Evolutionary conservation across 176 grass and related monocot genomes (phyloP), one percentile per base, ranked within the genome.

Genomic region (Triticum timopheevii): DNA sequence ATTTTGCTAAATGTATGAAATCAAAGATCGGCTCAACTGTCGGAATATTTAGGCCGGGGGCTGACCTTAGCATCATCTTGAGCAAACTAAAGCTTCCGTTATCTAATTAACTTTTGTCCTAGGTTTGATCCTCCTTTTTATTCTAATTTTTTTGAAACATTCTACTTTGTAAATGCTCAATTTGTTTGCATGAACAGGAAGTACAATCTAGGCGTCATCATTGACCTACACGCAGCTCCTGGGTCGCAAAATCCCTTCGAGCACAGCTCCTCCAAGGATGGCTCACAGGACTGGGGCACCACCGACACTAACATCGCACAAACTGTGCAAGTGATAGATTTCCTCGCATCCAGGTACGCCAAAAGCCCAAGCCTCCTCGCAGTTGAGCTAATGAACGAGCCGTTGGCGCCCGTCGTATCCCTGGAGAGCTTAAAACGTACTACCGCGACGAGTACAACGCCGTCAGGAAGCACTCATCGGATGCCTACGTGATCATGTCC

Each of bases 351-450:
- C 20, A 85, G 95, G 79, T 97, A 97, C 39, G 87, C 89, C 7
- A 5, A 19, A 1, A 82, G 85, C 27, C 67, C 40, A 0, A 83
- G 87, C 42, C 93, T 97, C 20, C 70, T 93, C 9, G 95, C 95
- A 2, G 40, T 97, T 3, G 89, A 95, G 87, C 70, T 97, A 7
- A 80, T 97, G n/a, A 97, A 97, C 7, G 93, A 95, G 49, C 95
- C 95, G 3, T 1, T 23, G 63, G 93, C 91, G 0, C 88, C 89
- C 0, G 85, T 80, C 3, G 87, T 59, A 4, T 84, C 93, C 8
- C 82, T 95, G 42, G 23, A 81, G 4, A 90, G 79, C 40, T 25
- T 97, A 4, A 80, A 13, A 93, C 88, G 38, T 97, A 97, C 77
- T 97, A 97, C 49, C 85, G 80, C 63, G 83, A 63, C 8, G 93